Percentiles rank a stretch among this genome's conserved stretches.
Conservation (phyloP, 495 filamentous ascomycete species). For the Wilcoxina mikolae region DNA sequence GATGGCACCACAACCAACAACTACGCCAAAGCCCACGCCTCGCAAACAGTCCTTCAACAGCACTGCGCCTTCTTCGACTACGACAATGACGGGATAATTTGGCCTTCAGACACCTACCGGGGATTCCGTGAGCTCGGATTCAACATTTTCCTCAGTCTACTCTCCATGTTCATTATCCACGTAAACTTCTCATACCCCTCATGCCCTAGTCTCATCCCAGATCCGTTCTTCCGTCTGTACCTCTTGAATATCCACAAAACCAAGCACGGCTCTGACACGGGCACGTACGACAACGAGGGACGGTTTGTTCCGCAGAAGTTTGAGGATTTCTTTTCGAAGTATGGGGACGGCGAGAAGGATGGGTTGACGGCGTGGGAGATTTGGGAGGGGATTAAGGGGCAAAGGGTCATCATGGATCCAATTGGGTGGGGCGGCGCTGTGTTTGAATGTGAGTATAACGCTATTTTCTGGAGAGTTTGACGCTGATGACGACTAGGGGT, state of each 20-base stretch:
- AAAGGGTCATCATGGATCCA: slow-evolving; percentile 34
- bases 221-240: slow-evolving; percentile 41
- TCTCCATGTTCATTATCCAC: slow-evolving; percentile 35
- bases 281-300: slow-evolving; percentile 40
- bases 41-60: slow-evolving; percentile 33
- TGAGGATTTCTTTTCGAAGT: slow-evolving; percentile 46
- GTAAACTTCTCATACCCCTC: slow-evolving; percentile 40
- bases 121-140: slow-evolving; percentile 42
- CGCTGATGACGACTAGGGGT: slow-evolving; percentile 20
- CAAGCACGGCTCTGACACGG: slow-evolving; percentile 45
- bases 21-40: slow-evolving; percentile 17
- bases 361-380: slow-evolving; percentile 29
- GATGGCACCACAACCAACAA: slow-evolving; percentile 26
- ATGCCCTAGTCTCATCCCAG: slow-evolving; percentile 31
- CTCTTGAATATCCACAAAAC: slow-evolving; percentile 38
- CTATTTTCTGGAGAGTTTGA: slow-evolving; percentile 15
- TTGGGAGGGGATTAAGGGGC: slow-evolving; percentile 30
- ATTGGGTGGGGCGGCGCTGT: slow-evolving; percentile 33
- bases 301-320: slow-evolving; percentile 41
- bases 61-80: slow-evolving; percentile 42
- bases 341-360: slow-evolving; percentile 31
- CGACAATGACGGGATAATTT: slow-evolving; percentile 40
- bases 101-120: slow-evolving; percentile 38
- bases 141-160: slow-evolving; percentile 30
- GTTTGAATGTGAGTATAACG: too few relatives aligned